Evolutionary conservation across 768 basidiomycete species (phyloP), one percentile per base, ranked within the genome.

Genomic region (Mrakia gelida): DNA sequence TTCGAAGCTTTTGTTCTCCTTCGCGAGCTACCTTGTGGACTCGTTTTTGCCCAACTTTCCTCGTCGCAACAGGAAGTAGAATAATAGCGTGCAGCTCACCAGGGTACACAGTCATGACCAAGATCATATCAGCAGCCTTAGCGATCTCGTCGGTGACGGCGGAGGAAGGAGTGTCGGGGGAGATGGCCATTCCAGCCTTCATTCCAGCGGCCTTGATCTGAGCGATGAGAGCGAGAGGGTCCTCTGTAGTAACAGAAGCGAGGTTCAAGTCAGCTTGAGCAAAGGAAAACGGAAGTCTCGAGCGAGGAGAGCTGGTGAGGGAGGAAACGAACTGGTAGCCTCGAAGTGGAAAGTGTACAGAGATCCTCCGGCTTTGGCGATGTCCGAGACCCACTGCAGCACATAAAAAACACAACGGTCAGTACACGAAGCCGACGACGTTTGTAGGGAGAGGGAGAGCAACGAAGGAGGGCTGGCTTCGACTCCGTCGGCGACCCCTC

Each of bases 71-170:
- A n/a, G n/a, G n/a, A n/a, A n/a, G n/a, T n/a, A n/a, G n/a, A n/a
- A n/a, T n/a, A n/a, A n/a, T n/a, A n/a, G n/a, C n/a, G n/a, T n/a
- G n/a, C n/a, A n/a, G 76, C 83, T 63, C 80, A 91, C 92, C 96
- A 65, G 95, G 96, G 82, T 93, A 91, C 34, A 99, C 95, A 13
- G 96, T 98, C 96, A 98, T 98, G 81, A 98, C 95, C 79, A 98
- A 90, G 49, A 98, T 88, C 92, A 98, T 93, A 84, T 98, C 95
- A 8, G 91, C 94, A 7, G 89, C 89, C 18, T 89, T 82, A n/a
- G 87, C 96, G 70, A 98, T 87, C 70, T 90, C 90, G 82, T 95
- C 91, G 71, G 94, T 91, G 83, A 99, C 95, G 61, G 90, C 92
- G 4, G 89, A 87, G 32, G 94, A 91, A 16, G 93, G 92, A 0